phyloP scores from a whole-genome alignment of 1,284 basidiomycete genomes.

The Cryptococcus amylolentus region DNA sequence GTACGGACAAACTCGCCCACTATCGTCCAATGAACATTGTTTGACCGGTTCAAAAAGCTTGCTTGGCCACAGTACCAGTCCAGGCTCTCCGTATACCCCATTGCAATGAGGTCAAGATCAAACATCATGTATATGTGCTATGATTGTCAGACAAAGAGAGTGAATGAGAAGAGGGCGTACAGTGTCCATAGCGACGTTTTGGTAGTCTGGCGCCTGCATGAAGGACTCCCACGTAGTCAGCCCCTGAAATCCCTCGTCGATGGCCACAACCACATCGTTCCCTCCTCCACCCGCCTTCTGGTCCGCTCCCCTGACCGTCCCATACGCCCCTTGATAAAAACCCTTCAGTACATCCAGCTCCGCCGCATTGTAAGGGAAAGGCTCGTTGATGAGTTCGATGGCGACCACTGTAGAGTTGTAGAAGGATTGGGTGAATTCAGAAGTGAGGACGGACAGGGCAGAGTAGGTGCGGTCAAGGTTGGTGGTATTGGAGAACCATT shows the following conservation, averaged over 20 bases:
- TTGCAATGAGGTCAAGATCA: conserved; percentile 25
- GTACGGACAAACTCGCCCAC: conserved; percentile 82
- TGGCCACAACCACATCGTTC: conserved; percentile 63
- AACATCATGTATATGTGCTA: conserved; percentile 61
- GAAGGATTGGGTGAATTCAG: conserved; percentile 37
- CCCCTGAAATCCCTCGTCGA: conserved; percentile 76
- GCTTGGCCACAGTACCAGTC: conserved; percentile 58
- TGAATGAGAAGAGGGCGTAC: conserved; percentile 22
- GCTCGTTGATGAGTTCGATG: conserved; percentile 57
- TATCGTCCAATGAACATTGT: conserved; percentile 65
- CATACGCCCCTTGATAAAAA: conserved; percentile 35
- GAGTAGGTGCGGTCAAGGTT: conserved; percentile 38
- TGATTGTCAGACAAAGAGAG: neutral
- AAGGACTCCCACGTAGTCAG: conserved; percentile 73
- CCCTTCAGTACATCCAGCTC: conserved; percentile 27
- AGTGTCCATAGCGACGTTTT: conserved; percentile 39
- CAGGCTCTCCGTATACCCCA: conserved; percentile 37
- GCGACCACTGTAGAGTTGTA: conserved; percentile 36
- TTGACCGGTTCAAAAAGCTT: conserved; percentile 53
- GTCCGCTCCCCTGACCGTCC: conserved; percentile 40
- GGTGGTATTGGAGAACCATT: conserved; percentile 40
- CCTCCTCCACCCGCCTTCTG: conserved; percentile 46
- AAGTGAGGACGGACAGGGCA: conserved; percentile 51
- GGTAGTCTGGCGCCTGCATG: conserved; percentile 51
- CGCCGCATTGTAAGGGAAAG: conserved; percentile 27